These are phyloP conservation scores for Phytophthora meadii DNA, from an alignment of 352 stramenopile species.

Conservation along the genomic window DNA sequence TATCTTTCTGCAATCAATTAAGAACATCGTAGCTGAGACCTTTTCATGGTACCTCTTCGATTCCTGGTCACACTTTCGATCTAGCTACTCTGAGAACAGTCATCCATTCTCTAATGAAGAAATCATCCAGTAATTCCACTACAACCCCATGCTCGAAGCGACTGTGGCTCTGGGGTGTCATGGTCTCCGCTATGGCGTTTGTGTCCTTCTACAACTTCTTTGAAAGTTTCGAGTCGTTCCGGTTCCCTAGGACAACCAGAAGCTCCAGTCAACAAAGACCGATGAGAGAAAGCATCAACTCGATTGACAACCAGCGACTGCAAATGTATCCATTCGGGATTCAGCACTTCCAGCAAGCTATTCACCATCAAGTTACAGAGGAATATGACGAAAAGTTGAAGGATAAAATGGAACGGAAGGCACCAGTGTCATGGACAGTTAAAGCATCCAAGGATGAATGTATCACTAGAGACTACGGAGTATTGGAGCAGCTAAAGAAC, in stretches of 20 bases:
- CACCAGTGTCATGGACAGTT: constrained; percentile 14
- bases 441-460: constrained; percentile 28
- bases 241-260: not conserved
- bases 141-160: constrained; percentile 17
- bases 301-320: not conserved
- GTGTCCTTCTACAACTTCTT: constrained; percentile 26
- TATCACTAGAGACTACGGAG: constrained; percentile 30
- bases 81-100: constrained; percentile 5
- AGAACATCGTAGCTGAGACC: constrained; percentile 1
- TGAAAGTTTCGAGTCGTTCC: constrained; percentile 19
- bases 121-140: constrained; percentile 2
- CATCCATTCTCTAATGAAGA: constrained; percentile 13
- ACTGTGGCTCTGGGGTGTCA: constrained; percentile 15
- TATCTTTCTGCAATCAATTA: constrained; percentile 9
- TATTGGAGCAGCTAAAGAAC: constrained; percentile 28
- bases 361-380: constrained; percentile 17
- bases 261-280: not conserved
- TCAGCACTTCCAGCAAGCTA: constrained; percentile 3
- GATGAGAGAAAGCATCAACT: not conserved
- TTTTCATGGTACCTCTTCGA: constrained; percentile 1
- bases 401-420: constrained; percentile 2
- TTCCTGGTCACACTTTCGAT: constrained; percentile 5
- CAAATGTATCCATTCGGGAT: constrained; percentile 21
- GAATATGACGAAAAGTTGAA: constrained; percentile 1
- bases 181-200: constrained; percentile 24